Base-by-base conservation (phyloP, 169 alveolate genomes). In the Plasmodium vivax region DNA sequence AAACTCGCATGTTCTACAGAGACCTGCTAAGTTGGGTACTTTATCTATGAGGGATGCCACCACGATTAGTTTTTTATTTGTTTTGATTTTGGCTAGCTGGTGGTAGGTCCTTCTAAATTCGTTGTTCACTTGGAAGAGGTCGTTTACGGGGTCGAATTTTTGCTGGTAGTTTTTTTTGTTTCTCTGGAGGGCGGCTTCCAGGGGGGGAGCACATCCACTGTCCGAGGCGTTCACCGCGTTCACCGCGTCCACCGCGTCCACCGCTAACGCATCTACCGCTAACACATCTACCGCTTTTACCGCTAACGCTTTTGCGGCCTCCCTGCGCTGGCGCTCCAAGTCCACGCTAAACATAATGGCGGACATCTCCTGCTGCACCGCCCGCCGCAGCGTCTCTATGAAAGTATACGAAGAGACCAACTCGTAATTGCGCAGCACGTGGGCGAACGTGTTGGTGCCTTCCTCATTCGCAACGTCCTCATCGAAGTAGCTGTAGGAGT, bases 1-100 rank as follows among this genome's bases (percentile, higher is more conserved):
- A 45, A 98, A 96, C 94, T 98, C 99, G 73, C 98, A 97, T 4
- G 99, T 97, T 82, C 99, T 95, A 9, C 98, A 96, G 43, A 98
- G 94, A 4, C 99, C 99, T 8, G 98, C 99, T 30, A 98, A 90
- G 83, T 98, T 98, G 1, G 99, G 99, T 1, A 97, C 94, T 84
- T 98, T 98, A 87, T 98, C 98, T 45, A 98, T 93, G 71, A 98
- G 93, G 0, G 98, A 94, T 47, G 98, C 99, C 12, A 97, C 97
- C 36, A 98, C 98, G 38, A 98, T 96, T 74, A 98, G 95, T 74
- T 97, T 96, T 95, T 97, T 95, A 41, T 74, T 85, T 62, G 38
- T 62, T 97, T 91, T 96, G 95, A 83, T 27, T 27, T 27, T 62
- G 27, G 34, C 75, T 27, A 62, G 95, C 93, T 38, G 43, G 38